Percentiles rank a stretch among this genome's conserved stretches.
Evolutionary conservation across 2,329 filamentous ascomycete species (phyloP).

Genomic region (Trichoderma harzianum): DNA sequence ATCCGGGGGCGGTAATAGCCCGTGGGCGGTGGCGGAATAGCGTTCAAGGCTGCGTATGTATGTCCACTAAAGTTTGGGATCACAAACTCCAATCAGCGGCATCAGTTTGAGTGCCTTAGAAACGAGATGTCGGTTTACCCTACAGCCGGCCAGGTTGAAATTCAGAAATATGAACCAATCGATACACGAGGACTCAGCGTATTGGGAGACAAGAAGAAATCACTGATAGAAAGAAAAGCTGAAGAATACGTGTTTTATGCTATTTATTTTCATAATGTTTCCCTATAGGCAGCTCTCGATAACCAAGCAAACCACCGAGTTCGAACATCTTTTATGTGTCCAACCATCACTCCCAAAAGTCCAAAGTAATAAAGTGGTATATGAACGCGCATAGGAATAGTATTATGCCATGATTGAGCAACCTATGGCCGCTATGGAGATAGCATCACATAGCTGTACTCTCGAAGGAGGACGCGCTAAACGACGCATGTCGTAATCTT

Average conservation of each 20-base stretch:
- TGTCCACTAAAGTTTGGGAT: neutral
- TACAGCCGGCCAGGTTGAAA: neutral
- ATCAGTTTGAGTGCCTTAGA: neutral
- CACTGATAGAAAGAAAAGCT: neutral
- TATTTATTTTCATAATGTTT: neutral
- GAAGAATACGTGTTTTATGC: neutral
- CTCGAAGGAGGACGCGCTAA: neutral
- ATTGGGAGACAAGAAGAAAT: neutral
- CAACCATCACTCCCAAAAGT: neutral
- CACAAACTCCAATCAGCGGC: neutral
- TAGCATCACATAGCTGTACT: neutral
- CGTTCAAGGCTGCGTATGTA: neutral
- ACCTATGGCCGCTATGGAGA: neutral
- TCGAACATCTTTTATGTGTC: neutral
- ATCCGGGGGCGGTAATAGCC: neutral
- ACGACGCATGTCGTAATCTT: neutral
- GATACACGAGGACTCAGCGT: neutral
- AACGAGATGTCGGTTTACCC: neutral
- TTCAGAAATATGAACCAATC: neutral
- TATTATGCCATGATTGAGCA: neutral
- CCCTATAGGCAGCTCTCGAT: neutral
- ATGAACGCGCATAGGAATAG: rapidly evolving
- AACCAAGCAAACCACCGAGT: neutral
- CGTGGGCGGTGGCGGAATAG: neutral
- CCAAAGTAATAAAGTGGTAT: neutral